A percentile compares a stretch with the other conserved stretches of the same genome.
These are phyloP conservation scores for Ascochyta fabae DNA, from an alignment of 2,329 filamentous ascomycete species.

Conservation along the genomic window DNA sequence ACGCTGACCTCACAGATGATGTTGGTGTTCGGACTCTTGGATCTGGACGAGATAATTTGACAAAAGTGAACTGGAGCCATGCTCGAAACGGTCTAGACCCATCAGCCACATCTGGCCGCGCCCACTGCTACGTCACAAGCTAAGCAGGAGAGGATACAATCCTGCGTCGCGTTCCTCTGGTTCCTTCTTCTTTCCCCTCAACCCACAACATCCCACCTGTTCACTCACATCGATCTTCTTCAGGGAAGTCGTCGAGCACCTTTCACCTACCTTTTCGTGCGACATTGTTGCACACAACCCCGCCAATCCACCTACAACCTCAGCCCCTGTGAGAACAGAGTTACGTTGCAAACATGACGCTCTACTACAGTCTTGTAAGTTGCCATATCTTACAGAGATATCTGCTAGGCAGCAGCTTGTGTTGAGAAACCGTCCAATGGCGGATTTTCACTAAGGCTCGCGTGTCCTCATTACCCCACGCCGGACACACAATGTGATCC, in stretches of 20 bases:
- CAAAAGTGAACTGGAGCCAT: conserved; percentile 11
- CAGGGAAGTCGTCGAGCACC: conserved; percentile 2
- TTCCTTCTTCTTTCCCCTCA: conserved; percentile 22
- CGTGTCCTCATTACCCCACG: conserved; percentile 5
- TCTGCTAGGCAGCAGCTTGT: not conserved
- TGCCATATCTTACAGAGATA: not conserved
- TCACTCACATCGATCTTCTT: conserved; percentile 12
- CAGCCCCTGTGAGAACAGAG: conserved; percentile 27
- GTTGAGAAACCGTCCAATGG: conserved; percentile 14
- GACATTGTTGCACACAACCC: conserved; percentile 33
- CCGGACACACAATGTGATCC: conserved; percentile 17
- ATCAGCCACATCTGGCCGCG: conserved; percentile 20
- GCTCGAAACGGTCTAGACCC: conserved; percentile 27
- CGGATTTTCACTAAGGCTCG: conserved; percentile 7
- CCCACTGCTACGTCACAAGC: conserved; percentile 26
- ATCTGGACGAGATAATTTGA: conserved; percentile 10
- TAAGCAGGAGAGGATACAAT: conserved; percentile 35
- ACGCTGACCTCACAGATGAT: conserved; percentile 7
- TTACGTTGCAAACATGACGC: conserved; percentile 64
- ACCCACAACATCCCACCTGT: conserved; percentile 12
- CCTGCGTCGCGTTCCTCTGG: conserved; percentile 26
- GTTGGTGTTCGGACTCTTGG: conserved; percentile 3
- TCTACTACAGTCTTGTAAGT: conserved; percentile 71
- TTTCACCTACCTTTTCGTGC: conserved; percentile 9
- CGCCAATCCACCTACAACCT: conserved; percentile 6